Evolutionary conservation across 2,329 filamentous ascomycete genomes (phyloP), one percentile per base, ranked within the genome.

Genomic region (Myriosclerotinia scirpicola): DNA sequence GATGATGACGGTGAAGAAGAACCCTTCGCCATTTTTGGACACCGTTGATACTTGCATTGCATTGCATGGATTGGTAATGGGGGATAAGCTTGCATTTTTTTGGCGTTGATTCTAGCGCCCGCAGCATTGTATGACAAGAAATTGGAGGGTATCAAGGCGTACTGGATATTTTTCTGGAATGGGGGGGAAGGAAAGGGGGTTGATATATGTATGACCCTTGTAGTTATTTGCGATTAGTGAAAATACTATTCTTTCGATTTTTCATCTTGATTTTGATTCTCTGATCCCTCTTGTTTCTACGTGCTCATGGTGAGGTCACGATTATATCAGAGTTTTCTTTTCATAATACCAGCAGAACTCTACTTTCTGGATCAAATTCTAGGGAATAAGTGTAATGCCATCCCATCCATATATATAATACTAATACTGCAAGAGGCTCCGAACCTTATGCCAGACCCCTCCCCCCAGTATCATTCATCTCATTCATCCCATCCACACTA

Each of bases 11-110:
- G 81, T 20, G 80, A 82, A 64, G 77, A 78, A 66, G 81, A 84
- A 73, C 72, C 76, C 42, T 83, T 84, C 71, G 80, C 81, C 67
- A 78, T 85, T 66, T 81, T 84, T 71, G 83, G 83, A 14, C 83
- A 85, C 76, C 78, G 80, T 69, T 84, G 68, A 75, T 64, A 44
- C 22, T 42, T 15, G 50, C 26, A 26, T 26, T 26, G 26, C 26
- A 26, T 26, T 26, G 26, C 48, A 63, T 53, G 64, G 38, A 50
- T 44, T 26, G 53, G 50, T 30, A 38, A 44, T 44, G 20, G 22
- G 56, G 53, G 30, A 34, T 34, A 26, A 26, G 1, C 12, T 38
- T 58, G 64, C 56, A 66, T 66, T 56, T 54, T 50, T 42, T 55
- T 46, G 56, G 64, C 61, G 30, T 63, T 55, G 30, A 46, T 46